Conservation (phyloP, 371 early-diverging fungal species). For the Zancudomyces culisetae region DNA sequence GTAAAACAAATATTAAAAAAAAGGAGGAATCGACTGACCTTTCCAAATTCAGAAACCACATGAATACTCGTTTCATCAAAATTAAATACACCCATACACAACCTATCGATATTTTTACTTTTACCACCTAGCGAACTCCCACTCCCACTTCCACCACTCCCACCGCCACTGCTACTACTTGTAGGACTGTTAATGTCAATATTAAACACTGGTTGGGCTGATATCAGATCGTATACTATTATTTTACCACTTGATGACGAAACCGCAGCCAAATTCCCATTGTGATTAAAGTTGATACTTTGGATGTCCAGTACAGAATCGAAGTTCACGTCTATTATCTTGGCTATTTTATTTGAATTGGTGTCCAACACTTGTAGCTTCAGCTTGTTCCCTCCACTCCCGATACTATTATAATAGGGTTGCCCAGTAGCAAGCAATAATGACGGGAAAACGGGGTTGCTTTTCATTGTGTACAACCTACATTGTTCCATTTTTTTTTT, state of each 20-base stretch:
- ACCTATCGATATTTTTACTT: conserved; percentile 8
- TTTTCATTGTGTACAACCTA: conserved; percentile 18
- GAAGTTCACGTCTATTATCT: too few relatives aligned
- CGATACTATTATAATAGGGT: conserved; percentile 12
- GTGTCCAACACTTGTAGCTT: conserved; percentile 17
- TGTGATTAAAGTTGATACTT: conserved; percentile 19
- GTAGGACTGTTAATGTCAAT: too few relatives aligned
- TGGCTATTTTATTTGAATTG: conserved; percentile 14
- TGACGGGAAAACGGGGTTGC: conserved; percentile 12
- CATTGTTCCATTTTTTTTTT: too few relatives aligned
- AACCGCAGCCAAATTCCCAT: conserved; percentile 16
- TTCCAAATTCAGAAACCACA: conserved; percentile 14
- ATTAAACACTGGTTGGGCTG: conserved; percentile 12
- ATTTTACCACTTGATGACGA: conserved; percentile 12
- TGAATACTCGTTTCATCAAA: conserved; percentile 16
- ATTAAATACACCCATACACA: conserved; percentile 15
- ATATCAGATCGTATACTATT: conserved; percentile 13
- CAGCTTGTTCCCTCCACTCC: too few relatives aligned
- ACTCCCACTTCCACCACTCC: too few relatives aligned
- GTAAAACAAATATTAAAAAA: too few relatives aligned
- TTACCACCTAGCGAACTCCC: too few relatives aligned
- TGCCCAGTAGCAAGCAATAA: conserved; percentile 14
- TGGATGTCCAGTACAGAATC: conserved; percentile 12
- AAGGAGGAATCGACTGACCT: too few relatives aligned
- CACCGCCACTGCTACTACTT: too few relatives aligned